Base-by-base conservation (phyloP, 2,329 filamentous ascomycete genomes). In the Tricladium varicosporioides region DNA sequence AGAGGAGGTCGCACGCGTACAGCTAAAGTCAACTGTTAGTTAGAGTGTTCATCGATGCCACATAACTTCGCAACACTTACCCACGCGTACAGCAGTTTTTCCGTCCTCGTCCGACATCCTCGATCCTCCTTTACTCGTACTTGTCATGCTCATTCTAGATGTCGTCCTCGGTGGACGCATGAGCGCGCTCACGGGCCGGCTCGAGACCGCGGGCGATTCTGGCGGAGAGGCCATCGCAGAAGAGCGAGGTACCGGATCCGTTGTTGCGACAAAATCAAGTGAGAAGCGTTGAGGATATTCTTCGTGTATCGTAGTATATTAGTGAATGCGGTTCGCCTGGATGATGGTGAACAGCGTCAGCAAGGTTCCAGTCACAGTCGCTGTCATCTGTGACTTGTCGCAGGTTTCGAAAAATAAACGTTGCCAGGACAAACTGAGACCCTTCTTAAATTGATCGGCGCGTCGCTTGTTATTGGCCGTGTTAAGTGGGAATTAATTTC, bases 51-150 rank as follows among this genome's bases (percentile, higher is more conserved):
- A 27, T 27, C 22, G 22, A 27, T 27, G 22, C 22, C 22, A 27
- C 22, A 27, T 7, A 27, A 27, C 22, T 7, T 27, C 22, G 22
- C 22, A 27, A 27, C 22, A 89, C 92, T 68, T 83, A 97, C 92
- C 92, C 72, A 97, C 92, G 93, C 91, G 94, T 75, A 97, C 92
- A 22, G 92, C 90, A 5, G 92, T 96, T 72, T 89, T 92, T 61
- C 82, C 82, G 72, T 96, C 92, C 67, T 97, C 92, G 68, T 97
- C 92, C 0, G 92, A 96, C 19, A 88, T 87, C 70, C 91, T 84
- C 75, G 91, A 96, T 62, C 88, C 86, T 52, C 80, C 77, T 56
- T 89, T 93, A 76, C 89, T 89, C 67, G 81, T 93, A 76, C 89
- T 89, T 68, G 81, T 87, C 78, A 88, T 88, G 76, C 91, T 96